phyloP scores from a whole-genome alignment of 495 filamentous ascomycete genomes.

The Penicillium taxi region DNA sequence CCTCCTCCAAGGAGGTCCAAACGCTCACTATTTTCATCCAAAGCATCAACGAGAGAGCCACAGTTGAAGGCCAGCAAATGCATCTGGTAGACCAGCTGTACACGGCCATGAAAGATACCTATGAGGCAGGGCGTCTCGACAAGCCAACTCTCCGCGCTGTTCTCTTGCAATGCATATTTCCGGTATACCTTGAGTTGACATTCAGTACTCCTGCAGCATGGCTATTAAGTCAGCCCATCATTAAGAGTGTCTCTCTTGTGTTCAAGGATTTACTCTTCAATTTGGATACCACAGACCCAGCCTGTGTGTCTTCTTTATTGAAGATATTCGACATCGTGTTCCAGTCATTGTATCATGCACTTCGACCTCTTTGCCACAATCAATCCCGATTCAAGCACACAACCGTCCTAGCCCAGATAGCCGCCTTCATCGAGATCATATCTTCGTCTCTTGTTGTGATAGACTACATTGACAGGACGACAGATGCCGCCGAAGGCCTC shows the following conservation, averaged over 20 bases:
- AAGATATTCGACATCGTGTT: conserved; percentile 40
- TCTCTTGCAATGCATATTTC: conserved; percentile 53
- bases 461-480: conserved; percentile 44
- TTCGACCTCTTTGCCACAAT: conserved; percentile 24
- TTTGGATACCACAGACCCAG: conserved; percentile 38
- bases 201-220: conserved; percentile 47
- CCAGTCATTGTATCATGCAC: conserved; percentile 29
- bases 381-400: conserved; percentile 32
- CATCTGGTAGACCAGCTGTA: conserved; percentile 53
- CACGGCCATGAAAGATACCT: conserved; percentile 44
- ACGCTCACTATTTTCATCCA: conserved; percentile 57
- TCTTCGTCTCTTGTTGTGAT: conserved; percentile 39
- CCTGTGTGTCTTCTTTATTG: conserved; percentile 36
- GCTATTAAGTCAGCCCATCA: conserved; percentile 50
- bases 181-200: conserved; percentile 52
- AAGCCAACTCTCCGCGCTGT: conserved; percentile 49
- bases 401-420: conserved; percentile 30
- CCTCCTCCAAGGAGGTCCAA: conserved; percentile 43
- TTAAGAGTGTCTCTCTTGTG: conserved; percentile 40
- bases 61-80: conserved; percentile 50
- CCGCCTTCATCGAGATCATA: conserved; percentile 39
- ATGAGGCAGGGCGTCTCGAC: conserved; percentile 36
- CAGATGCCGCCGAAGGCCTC: conserved; percentile 11
- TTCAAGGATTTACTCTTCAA: conserved; percentile 42
- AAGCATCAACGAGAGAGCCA: conserved; percentile 54